Evolutionary conservation across 2,329 filamentous ascomycete genomes (phyloP).

Genomic region (Apiospora saccharicola): DNA sequence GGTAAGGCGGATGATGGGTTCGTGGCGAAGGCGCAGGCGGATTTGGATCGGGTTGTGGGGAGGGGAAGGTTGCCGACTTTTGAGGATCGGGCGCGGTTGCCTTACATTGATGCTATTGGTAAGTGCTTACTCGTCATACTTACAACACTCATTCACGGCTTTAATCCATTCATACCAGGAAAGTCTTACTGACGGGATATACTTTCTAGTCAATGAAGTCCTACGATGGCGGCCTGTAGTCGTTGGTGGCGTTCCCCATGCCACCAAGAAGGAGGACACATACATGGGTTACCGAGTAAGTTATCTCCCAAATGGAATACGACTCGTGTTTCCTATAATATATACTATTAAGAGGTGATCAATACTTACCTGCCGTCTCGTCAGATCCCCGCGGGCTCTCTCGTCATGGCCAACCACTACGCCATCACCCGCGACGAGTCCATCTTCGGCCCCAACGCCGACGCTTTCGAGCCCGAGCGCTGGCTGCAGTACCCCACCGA

Average conservation of each 20-base stretch:
- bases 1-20: constrained; percentile 27
- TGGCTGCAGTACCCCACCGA: constrained; percentile 36
- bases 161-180: too few species aligned
- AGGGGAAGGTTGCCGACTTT: constrained; percentile 47
- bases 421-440: constrained; percentile 46
- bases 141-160: too few species aligned
- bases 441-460: constrained; percentile 48
- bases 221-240: constrained; percentile 54
- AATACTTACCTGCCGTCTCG: not conserved
- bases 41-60: constrained; percentile 52
- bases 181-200: not conserved
- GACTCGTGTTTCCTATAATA: too few species aligned
- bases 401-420: constrained; percentile 52
- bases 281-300: constrained; percentile 48
- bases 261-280: constrained; percentile 44
- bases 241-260: constrained; percentile 48
- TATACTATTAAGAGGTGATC: too few species aligned
- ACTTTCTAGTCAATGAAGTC: constrained; percentile 40
- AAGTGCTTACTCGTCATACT: not conserved
- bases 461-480: constrained; percentile 44
- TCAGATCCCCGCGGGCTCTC: constrained; percentile 47
- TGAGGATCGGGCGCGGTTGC: constrained; percentile 47
- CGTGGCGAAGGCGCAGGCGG: constrained; percentile 47
- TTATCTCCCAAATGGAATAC: too few species aligned
- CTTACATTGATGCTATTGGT: constrained; percentile 50